Evolutionary conservation across 1,139 yeast genomes (phyloP).

Genomic region (Pichia sp.): DNA sequence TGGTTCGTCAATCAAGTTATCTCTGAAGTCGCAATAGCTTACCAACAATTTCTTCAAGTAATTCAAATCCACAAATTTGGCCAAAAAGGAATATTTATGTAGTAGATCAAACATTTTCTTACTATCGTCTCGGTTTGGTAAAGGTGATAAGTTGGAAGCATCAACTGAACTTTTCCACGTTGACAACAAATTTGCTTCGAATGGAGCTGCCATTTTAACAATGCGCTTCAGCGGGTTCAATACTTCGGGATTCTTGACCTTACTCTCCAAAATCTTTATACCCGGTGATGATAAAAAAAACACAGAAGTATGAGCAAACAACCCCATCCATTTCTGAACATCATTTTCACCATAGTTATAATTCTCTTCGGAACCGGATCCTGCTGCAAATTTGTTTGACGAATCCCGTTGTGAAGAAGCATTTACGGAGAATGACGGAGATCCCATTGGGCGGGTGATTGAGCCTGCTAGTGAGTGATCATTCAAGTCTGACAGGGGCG

Average conservation of each 20-base stretch:
- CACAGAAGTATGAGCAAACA: slow-evolving; percentile 25
- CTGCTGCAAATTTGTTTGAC: not conserved
- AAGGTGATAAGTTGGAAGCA: slow-evolving; percentile 17
- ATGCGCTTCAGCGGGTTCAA: slow-evolving; percentile 20
- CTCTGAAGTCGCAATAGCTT: slow-evolving; percentile 20
- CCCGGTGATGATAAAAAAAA: slow-evolving; percentile 34
- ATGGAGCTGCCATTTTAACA: slow-evolving; percentile 15
- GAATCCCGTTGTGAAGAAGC: not conserved
- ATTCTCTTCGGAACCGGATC: not conserved
- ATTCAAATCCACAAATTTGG: slow-evolving; percentile 5
- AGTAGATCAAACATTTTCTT: slow-evolving; percentile 7
- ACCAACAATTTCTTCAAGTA: slow-evolving; percentile 8
- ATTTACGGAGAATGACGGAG: not conserved
- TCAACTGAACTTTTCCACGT: slow-evolving; percentile 29
- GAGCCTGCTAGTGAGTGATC: too few relatives aligned
- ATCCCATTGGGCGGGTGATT: too few relatives aligned
- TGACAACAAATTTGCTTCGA: slow-evolving; percentile 14
- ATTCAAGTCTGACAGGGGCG: too few relatives aligned
- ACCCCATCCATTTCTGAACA: slow-evolving; percentile 8
- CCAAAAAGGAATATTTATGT: slow-evolving; percentile 1
- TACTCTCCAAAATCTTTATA: slow-evolving; percentile 31
- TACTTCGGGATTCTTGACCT: slow-evolving; percentile 24
- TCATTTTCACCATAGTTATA: not conserved
- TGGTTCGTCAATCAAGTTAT: slow-evolving; percentile 17
- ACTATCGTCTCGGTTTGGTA: slow-evolving; percentile 25